Percentiles rank a stretch among this genome's conserved stretches.
Evolutionary conservation across 2,329 filamentous ascomycete species (phyloP).

Genomic region (Aureobasidium sp.): DNA sequence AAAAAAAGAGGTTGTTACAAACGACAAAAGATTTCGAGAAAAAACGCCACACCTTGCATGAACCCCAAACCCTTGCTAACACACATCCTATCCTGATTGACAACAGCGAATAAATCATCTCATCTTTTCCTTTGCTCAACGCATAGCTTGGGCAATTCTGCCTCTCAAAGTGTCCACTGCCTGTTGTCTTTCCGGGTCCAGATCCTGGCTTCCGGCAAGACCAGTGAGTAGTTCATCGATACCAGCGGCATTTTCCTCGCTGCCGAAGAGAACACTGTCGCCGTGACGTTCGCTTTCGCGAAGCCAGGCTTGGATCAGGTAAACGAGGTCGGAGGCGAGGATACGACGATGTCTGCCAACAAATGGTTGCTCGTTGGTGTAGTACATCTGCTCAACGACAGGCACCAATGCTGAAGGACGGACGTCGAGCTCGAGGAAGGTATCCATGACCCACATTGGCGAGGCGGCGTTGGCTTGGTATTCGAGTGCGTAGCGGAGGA

Average conservation of each 20-base stretch:
- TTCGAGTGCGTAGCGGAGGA: conserved; percentile 46
- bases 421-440: conserved; percentile 55
- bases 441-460: conserved; percentile 53
- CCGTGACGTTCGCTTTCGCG: conserved; percentile 46
- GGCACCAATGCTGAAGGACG: conserved; percentile 53
- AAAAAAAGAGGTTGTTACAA: not conserved
- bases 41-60: not conserved
- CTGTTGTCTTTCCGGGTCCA: conserved; percentile 14
- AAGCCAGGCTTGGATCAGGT: conserved; percentile 54
- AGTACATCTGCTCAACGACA: conserved; percentile 58
- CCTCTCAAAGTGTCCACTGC: not conserved
- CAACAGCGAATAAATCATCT: not conserved
- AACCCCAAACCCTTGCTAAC: not conserved
- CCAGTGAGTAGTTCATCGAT: conserved; percentile 23
- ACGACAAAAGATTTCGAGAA: not conserved
- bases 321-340: conserved; percentile 53
- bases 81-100: not conserved
- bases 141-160: conserved; percentile 4
- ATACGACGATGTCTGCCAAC: conserved; percentile 44
- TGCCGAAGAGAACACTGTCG: conserved; percentile 47
- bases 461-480: conserved; percentile 39
- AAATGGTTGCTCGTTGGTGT: conserved; percentile 58
- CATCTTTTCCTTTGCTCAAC: not conserved
- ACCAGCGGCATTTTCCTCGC: conserved; percentile 46
- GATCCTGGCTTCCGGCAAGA: conserved; percentile 18